Base-by-base conservation (phyloP, 345 rosid species). In the Hypericum perforatum region DNA sequence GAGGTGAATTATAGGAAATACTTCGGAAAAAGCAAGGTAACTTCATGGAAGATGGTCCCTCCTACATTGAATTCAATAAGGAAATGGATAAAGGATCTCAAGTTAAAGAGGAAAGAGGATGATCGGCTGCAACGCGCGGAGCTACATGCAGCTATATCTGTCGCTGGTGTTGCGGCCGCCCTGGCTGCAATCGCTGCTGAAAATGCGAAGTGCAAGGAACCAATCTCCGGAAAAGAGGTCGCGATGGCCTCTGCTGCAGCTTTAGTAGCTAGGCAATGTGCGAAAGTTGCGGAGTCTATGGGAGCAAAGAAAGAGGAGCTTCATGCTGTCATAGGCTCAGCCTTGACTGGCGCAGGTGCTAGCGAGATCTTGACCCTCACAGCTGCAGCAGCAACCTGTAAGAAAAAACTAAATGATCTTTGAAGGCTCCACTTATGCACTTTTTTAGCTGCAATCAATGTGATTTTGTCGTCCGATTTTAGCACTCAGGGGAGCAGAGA, bases 311-410 rank as follows among this genome's bases (percentile, higher is more conserved):
- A 76, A 58, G 84, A 85, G 44, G 85, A 91, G 59, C 79, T 91
- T 5, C 71, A 76, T 42, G 52, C 75, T 54, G 72, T 66, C 42
- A 73, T 91, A 48, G 82, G 76, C 13, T 91, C 98, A 5, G 85
- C 98, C 54, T 77, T 75, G 87, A 78, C 75, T 40, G 72, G 89
- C 8, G 82, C 92, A 9, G 70, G 58, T 63, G 68, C 87, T n/a
- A 76, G 72, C 60, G 96, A 87, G 65, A 79, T 87, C 62, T 69
- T 91, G 41, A 82, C 98, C 8, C 89, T 91, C 56, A 82, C 98
- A n/a, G 95, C 92, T 64, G 85, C 95, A 12, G 95, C 98, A 10
- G 66, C 91, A 42, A 80, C 95, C 55, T 87, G 98, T 86, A 84
- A 77, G 67, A 54, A 12, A 43, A 54, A 12, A 43, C 37, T 41